Percentiles rank a stretch among this genome's conserved stretches.
Conservation (phyloP, 2,329 filamentous ascomycete species). For the Rutstroemia sp. region DNA sequence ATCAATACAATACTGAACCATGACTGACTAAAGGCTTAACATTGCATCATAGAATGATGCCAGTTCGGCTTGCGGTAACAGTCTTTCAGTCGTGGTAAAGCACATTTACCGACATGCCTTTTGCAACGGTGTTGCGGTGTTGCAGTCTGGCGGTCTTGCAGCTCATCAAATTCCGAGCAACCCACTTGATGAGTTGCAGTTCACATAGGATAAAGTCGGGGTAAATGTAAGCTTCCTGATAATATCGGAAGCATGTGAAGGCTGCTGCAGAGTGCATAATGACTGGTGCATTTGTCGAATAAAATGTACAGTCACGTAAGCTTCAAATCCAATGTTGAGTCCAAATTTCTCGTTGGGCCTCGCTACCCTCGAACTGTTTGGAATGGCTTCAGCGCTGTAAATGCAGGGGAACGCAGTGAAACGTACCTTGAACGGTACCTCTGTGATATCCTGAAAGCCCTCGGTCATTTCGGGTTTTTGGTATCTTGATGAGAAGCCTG, state of each 20-base stretch:
- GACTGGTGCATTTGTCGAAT: neutral
- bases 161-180: neutral
- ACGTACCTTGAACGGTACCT: conserved; percentile 62
- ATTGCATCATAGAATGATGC: neutral
- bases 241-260: conserved; percentile 3
- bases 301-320: neutral
- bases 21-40: neutral
- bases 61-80: no score
- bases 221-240: conserved; percentile 2
- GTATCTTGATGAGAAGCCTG: conserved; percentile 64
- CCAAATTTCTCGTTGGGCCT: conserved; percentile 66
- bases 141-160: neutral
- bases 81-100: neutral
- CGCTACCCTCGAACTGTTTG: conserved; percentile 30
- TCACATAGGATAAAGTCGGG: neutral
- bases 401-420: neutral
- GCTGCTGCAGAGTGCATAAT: neutral
- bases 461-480: conserved; percentile 64
- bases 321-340: conserved; percentile 64
- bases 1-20: neutral
- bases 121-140: conserved; percentile 1
- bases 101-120: conserved; percentile 2
- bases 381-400: conserved; percentile 4
- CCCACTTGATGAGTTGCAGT: neutral
- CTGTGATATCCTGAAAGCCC: conserved; percentile 74